Conservation (phyloP, 2,329 filamentous ascomycete species). For the Magnaporthiopsis incrustans region DNA sequence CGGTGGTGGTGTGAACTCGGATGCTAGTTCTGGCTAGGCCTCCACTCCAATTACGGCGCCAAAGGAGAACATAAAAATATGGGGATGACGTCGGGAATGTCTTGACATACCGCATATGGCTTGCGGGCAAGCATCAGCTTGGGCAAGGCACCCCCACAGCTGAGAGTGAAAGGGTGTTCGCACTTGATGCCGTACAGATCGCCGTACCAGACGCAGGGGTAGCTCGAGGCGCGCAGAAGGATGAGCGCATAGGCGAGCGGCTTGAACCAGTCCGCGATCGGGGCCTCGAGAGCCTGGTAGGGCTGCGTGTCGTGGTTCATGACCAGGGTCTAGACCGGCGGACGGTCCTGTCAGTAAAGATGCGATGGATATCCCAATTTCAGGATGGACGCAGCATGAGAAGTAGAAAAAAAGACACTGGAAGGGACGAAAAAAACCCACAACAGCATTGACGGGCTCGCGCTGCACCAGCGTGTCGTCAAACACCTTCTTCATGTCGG, state of each 20-base stretch:
- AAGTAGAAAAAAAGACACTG: background rate
- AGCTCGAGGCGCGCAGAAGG: slow-evolving; percentile 53
- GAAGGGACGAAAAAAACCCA: slow-evolving; percentile 10
- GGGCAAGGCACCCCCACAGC: slow-evolving; percentile 46
- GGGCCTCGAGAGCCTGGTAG: slow-evolving; percentile 36
- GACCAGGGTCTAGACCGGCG: slow-evolving; percentile 46
- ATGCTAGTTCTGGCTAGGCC: background rate
- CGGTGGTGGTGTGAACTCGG: background rate
- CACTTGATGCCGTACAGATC: slow-evolving; percentile 57
- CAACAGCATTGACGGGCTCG: slow-evolving; percentile 27
- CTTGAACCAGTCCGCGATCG: slow-evolving; percentile 60
- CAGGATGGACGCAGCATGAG: background rate
- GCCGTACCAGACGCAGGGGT: slow-evolving; percentile 64
- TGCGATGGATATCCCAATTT: background rate
- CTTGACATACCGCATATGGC: slow-evolving; percentile 40
- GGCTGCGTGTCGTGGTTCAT: slow-evolving; percentile 62
- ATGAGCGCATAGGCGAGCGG: slow-evolving; percentile 65
- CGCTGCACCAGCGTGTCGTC: slow-evolving; percentile 47
- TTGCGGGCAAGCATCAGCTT: slow-evolving; percentile 54
- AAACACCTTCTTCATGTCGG: slow-evolving; percentile 58
- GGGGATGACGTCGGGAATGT: background rate
- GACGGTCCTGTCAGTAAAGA: background rate
- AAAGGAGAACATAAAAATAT: background rate
- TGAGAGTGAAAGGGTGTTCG: slow-evolving; percentile 38
- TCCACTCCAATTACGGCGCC: background rate